Percentiles rank a stretch among this genome's conserved stretches.
These are phyloP conservation scores for Mycena indigotica DNA, from an alignment of 768 basidiomycete species.

Conservation along the genomic window DNA sequence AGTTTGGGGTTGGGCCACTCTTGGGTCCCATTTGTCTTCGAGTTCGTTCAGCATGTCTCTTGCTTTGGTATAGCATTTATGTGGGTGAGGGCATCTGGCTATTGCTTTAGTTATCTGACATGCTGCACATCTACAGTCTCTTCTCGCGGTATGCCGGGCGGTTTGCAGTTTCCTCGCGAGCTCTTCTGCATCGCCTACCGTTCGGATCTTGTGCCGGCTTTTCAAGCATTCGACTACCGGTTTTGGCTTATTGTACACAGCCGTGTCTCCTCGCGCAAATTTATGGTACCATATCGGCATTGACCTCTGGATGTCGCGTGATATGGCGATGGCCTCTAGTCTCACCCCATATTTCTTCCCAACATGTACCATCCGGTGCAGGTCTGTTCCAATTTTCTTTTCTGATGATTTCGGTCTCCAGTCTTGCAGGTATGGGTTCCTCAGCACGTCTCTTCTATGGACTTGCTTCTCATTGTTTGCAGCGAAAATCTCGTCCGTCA, in stretches of 20 bases:
- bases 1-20: not conserved
- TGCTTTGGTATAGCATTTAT: conserved; percentile 4
- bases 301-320: conserved; percentile 4
- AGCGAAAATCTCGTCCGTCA: not conserved
- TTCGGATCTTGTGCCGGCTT: not conserved
- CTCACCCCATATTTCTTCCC: conserved; percentile 2
- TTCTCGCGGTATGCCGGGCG: not conserved
- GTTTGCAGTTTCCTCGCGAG: not conserved
- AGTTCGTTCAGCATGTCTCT: not conserved
- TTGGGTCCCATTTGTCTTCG: conserved; percentile 5
- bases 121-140: not conserved
- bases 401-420: not conserved
- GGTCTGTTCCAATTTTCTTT: conserved; percentile 4
- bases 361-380: not conserved
- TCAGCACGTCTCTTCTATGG: not conserved
- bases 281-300: conserved; percentile 19
- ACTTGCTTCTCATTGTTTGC: not conserved
- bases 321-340: conserved; percentile 14
- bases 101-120: not conserved
- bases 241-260: no score
- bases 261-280: no score
- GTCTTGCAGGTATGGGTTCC: not conserved
- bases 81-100: not conserved
- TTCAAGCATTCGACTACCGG: not conserved
- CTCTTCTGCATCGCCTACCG: not conserved